A percentile compares a stretch with the other conserved stretches of the same genome.
These are phyloP conservation scores for Penicillium tannophilum DNA, from an alignment of 495 filamentous ascomycete species.

Conservation along the genomic window DNA sequence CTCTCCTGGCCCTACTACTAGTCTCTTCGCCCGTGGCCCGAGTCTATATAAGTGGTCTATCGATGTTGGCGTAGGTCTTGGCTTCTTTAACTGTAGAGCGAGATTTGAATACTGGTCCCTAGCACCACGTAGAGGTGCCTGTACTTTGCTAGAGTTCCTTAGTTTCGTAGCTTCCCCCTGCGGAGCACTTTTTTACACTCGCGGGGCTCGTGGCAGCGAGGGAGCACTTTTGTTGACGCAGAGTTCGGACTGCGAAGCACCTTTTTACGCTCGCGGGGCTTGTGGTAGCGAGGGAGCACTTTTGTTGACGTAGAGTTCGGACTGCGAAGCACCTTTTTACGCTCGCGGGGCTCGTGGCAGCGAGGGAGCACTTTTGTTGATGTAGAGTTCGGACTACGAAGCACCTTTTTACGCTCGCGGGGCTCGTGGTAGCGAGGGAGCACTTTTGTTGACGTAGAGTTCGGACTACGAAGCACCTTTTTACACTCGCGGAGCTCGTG, in stretches of 20 bases:
- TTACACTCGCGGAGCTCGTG: background rate
- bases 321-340: too few relatives aligned
- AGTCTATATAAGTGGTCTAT: background rate
- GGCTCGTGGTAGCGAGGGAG: too few relatives aligned
- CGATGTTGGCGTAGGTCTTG: background rate
- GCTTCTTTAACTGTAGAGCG: slow-evolving; percentile 6
- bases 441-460: too few relatives aligned
- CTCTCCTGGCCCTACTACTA: slow-evolving; percentile 3
- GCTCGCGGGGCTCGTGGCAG: too few relatives aligned
- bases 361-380: too few relatives aligned
- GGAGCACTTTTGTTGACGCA: background rate
- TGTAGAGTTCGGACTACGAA: too few relatives aligned
- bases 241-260: background rate
- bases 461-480: background rate
- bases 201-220: background rate
- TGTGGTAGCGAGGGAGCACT: too few relatives aligned
- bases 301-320: too few relatives aligned
- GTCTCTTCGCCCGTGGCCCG: slow-evolving; percentile 7
- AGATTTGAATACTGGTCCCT: slow-evolving; percentile 5
- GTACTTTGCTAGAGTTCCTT: slow-evolving; percentile 2
- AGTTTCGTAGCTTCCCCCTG: slow-evolving; percentile 1
- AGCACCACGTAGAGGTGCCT: slow-evolving; percentile 8
- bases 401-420: too few relatives aligned
- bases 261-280: too few relatives aligned
- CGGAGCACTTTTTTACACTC: background rate